A percentile compares a stretch with the other conserved stretches of the same genome.
Evolutionary conservation across 2,329 filamentous ascomycete genomes (phyloP).

Genomic region (Aspergillus glaucus): DNA sequence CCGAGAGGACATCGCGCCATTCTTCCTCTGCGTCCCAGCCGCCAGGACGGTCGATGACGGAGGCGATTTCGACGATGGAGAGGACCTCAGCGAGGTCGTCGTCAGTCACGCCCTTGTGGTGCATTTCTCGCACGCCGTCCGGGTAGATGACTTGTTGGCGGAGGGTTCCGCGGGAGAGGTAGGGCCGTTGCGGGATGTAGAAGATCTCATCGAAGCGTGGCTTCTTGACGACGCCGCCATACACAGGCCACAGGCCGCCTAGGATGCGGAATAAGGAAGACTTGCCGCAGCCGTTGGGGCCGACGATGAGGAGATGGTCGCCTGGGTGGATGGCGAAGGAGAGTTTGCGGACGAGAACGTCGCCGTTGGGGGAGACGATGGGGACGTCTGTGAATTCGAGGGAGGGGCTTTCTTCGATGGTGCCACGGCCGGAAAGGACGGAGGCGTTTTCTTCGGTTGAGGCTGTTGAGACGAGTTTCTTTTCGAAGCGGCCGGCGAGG

Average conservation of each 20-base stretch:
- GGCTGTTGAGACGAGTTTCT: conserved; percentile 88
- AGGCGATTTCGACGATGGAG: conserved; percentile 71
- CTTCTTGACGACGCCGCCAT: conserved; percentile 87
- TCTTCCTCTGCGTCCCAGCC: conserved; percentile 94
- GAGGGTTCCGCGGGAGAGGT: conserved; percentile 84
- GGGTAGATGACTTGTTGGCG: conserved; percentile 97
- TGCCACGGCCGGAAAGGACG: conserved; percentile 74
- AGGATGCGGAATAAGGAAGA: conserved; percentile 94
- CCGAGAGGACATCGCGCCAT: conserved; percentile 90
- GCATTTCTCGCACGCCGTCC: conserved; percentile 81
- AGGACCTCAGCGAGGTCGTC: conserved; percentile 72
- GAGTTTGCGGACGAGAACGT: conserved; percentile 77
- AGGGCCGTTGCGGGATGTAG: conserved; percentile 94
- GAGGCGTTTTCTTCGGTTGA: conserved; percentile 74
- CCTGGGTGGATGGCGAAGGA: conserved; percentile 82
- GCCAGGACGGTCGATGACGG: conserved; percentile 69
- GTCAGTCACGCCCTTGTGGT: conserved; percentile 75
- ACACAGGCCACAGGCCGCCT: conserved; percentile 94
- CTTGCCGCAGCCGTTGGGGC: conserved; percentile 95
- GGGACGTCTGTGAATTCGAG: conserved; percentile 86
- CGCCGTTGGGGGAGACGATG: conserved; percentile 94
- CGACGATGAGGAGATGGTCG: conserved; percentile 88
- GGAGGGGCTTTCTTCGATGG: conserved; percentile 71
- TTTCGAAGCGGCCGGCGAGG: conserved; percentile 82
- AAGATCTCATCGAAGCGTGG: conserved; percentile 91